phyloP scores from a whole-genome alignment of 495 filamentous ascomycete genomes.

The Lepidopterella palustris region DNA sequence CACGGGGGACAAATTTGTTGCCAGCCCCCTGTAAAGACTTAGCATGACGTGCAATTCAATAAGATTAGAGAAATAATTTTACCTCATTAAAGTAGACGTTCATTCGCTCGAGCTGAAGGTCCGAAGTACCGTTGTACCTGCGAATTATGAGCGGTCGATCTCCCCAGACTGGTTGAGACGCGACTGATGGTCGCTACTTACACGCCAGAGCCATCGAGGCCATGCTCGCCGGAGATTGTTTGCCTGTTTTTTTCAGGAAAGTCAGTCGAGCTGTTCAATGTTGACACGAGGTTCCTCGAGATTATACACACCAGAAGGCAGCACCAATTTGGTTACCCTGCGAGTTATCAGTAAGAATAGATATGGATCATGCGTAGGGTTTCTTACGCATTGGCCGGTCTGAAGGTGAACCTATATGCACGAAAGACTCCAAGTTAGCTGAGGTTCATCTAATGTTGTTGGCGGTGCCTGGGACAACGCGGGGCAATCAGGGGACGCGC shows the following conservation, averaged over 20 bases:
- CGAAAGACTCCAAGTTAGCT: conserved; percentile 38
- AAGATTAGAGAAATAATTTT: conserved; percentile 28
- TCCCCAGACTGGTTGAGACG: conserved; percentile 26
- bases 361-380: neutral
- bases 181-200: conserved; percentile 43
- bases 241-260: conserved; percentile 52
- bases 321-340: conserved; percentile 99
- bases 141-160: conserved; percentile 7
- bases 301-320: conserved; percentile 92
- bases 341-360: conserved; percentile 35
- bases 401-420: conserved; percentile 82
- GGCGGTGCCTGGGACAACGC: conserved; percentile 34
- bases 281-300: conserved; percentile 19
- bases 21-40: conserved; percentile 62
- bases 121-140: conserved; percentile 94
- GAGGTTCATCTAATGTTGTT: conserved; percentile 32
- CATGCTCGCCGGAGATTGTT: conserved; percentile 97
- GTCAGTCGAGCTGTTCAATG: conserved; percentile 29
- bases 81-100: conserved; percentile 99
- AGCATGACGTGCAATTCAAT: conserved; percentile 16
- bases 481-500: conserved; percentile 36
- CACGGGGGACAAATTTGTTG: conserved; percentile 99
- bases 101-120: conserved; percentile 99
- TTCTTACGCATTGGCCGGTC: conserved; percentile 94
- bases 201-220: conserved; percentile 92